Conservation (phyloP, 768 basidiomycete genomes). For the Grammothele lineata region DNA sequence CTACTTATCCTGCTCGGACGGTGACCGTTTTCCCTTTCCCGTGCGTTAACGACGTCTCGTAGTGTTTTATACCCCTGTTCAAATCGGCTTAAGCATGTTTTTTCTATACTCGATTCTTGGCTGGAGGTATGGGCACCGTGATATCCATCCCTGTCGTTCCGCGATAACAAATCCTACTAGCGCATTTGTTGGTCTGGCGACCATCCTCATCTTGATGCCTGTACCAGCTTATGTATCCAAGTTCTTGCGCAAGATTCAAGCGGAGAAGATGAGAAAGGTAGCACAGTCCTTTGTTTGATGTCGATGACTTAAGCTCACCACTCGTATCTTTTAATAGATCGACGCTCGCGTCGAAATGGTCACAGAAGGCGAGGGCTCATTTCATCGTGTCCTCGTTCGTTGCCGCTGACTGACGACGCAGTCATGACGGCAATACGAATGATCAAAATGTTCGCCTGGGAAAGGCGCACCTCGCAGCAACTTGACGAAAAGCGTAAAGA, state of each 20-base stretch:
- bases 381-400: too few relatives aligned
- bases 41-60: too few relatives aligned
- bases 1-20: conserved; percentile 35
- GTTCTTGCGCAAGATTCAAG: conserved; percentile 29
- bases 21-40: too few relatives aligned
- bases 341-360: conserved; percentile 40
- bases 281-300: neutral
- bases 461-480: conserved; percentile 41
- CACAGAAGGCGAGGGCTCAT: conserved; percentile 30
- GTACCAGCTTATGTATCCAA: conserved; percentile 36
- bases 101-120: conserved; percentile 44
- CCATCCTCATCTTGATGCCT: conserved; percentile 35
- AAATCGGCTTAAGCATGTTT: conserved; percentile 32
- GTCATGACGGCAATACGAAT: conserved; percentile 35
- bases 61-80: conserved; percentile 31
- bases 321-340: conserved; percentile 27
- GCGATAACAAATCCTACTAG: conserved; percentile 3
- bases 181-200: conserved; percentile 38
- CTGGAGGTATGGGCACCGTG: conserved; percentile 35
- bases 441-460: conserved; percentile 45
- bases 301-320: neutral
- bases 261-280: conserved; percentile 37
- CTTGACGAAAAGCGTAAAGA: conserved; percentile 54
- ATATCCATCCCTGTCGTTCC: too few relatives aligned
- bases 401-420: conserved; percentile 6